Evolutionary conservation across 495 filamentous ascomycete genomes (phyloP), one percentile per base, ranked within the genome.

Genomic region (Neurospora sp.): DNA sequence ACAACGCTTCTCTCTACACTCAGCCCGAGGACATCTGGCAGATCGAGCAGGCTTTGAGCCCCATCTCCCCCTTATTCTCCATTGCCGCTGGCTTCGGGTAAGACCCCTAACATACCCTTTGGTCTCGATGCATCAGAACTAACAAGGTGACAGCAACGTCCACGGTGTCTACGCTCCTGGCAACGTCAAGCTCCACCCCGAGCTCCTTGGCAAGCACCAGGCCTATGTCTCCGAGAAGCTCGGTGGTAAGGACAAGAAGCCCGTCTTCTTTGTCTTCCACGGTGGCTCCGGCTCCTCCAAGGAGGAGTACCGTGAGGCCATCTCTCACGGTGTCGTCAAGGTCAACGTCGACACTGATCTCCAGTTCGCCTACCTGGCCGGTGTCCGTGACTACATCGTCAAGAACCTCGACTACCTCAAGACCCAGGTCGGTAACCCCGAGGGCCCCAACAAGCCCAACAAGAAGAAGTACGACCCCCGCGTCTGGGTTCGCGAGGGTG

Each of bases 91-190:
- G 93, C 77, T 98, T 98, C 87, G 79, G 79, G 74, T 79, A 76
- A 9, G 59, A 31, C 37, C 39, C 20, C 8, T 14, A 5, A 35
- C 35, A 35, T 35, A 14, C 4, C 39, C n/a, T 31, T 41, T n/a
- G 12, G 5, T 59, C 9, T 14, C 10, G 37, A 0, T 39, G 20
- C n/a, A 20, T 39, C 23, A 42, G 71, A 27, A 31, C 76, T 77
- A n/a, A 70, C 69, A 23, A 27, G 16, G 11, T 73, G 35, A 72
- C 46, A 96, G 95, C 79, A 99, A 99, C 82, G 95, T 98, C 39
- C 96, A 99, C 88, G 96, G 96, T 83, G 96, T 99, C 75, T 98
- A 99, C 89, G 95, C 97, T 86, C 96, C 96, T 72, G 96, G 96
- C 75, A 99, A 99, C 83, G 96, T 98, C 81, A 91, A 91, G 82